Evolutionary conservation across 2,329 filamentous ascomycete species (phyloP).

Genomic region (Penicillium paneum): DNA sequence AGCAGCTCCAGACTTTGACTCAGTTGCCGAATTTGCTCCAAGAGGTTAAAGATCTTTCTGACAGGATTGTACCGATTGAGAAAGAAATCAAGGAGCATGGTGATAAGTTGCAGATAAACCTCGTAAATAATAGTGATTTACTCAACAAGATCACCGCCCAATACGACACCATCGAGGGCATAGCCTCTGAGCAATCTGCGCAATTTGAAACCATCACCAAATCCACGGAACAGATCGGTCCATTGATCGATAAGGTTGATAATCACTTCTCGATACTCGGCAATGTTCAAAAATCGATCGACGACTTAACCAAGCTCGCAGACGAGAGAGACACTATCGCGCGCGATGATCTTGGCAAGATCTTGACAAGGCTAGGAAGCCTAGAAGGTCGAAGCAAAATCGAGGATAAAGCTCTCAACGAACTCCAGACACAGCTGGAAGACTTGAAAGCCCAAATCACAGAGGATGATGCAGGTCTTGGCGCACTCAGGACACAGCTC

Average conservation of each 20-base stretch:
- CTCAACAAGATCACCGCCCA: background rate
- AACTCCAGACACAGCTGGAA: background rate
- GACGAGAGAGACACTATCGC: background rate
- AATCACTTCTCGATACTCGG: background rate
- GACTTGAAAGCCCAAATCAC: background rate
- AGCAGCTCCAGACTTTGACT: background rate
- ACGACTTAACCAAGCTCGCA: background rate
- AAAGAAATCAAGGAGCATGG: background rate
- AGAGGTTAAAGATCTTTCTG: background rate
- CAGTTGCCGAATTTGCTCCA: background rate
- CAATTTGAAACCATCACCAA: slow-evolving; percentile 9
- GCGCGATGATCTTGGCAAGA: background rate
- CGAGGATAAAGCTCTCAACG: background rate
- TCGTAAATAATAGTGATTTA: background rate
- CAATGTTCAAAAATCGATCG: background rate
- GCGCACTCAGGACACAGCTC: background rate
- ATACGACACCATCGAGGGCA: background rate
- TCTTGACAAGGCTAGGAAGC: background rate
- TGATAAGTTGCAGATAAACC: background rate
- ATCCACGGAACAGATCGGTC: slow-evolving; percentile 3
- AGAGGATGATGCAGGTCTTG: background rate
- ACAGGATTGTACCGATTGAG: background rate
- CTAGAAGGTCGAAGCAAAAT: background rate
- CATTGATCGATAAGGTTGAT: background rate
- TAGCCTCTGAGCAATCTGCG: background rate